phyloP scores from a whole-genome alignment of 108 stramenopile species.

The Poteriospumella lacustris region DNA sequence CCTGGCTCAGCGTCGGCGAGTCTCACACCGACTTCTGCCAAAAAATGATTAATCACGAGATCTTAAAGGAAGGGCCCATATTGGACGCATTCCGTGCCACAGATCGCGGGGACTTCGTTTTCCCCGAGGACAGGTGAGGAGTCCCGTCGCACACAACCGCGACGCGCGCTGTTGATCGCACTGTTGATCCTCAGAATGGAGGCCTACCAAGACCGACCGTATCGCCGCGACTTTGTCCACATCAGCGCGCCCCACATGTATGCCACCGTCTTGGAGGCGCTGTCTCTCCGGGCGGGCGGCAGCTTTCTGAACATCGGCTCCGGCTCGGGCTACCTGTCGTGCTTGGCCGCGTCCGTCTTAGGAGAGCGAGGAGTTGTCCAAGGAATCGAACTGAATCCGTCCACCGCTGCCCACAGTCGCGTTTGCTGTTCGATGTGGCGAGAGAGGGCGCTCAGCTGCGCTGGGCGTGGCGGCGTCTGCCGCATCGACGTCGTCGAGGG shows the following conservation, averaged over 20 bases:
- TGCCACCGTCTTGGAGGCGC: slow-evolving; percentile 68
- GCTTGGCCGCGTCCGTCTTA: slow-evolving; percentile 67
- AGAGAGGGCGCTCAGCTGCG: not conserved
- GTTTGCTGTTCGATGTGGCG: slow-evolving; percentile 9
- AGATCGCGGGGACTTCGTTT: not conserved
- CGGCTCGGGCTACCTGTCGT: slow-evolving; percentile 78
- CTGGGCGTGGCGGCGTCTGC: not conserved
- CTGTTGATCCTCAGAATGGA: not conserved
- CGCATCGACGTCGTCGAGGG: not conserved
- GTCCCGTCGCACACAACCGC: not conserved
- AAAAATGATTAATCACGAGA: not conserved
- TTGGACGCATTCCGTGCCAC: not conserved
- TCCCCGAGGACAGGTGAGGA: not conserved
- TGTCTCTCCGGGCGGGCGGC: slow-evolving; percentile 62
- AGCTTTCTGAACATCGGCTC: slow-evolving; percentile 74
- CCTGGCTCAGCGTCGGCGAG: not conserved
- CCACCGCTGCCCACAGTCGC: not conserved
- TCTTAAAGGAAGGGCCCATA: not conserved
- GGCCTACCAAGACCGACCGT: not conserved
- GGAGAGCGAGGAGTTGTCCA: slow-evolving; percentile 48
- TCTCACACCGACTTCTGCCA: not conserved
- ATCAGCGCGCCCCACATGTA: slow-evolving; percentile 89
- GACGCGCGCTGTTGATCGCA: not conserved
- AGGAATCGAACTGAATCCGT: slow-evolving; percentile 31
- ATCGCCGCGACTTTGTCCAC: slow-evolving; percentile 44